A percentile compares a stretch with the other conserved stretches of the same genome.
Conservation (phyloP, 306 rosid species). For the Citrullus mucosospermus region DNA sequence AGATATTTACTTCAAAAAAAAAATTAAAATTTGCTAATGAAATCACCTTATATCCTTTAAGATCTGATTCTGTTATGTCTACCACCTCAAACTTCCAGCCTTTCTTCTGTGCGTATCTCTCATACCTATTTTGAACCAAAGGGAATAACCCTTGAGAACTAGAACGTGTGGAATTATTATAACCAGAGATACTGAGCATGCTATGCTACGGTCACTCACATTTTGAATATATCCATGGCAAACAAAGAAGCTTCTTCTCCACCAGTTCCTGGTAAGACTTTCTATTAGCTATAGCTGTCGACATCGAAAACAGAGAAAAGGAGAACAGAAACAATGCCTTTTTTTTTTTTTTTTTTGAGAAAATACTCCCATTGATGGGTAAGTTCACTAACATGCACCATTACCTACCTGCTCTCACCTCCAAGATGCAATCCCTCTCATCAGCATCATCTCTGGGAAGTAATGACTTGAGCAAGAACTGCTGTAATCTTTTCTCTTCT, state of each 20-base stretch:
- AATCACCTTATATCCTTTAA: slow-evolving; percentile 71
- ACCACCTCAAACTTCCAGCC: slow-evolving; percentile 83
- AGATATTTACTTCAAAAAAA: neutral
- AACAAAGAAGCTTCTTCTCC: slow-evolving; percentile 94
- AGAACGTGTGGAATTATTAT: slow-evolving; percentile 16
- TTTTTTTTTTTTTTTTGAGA: neutral
- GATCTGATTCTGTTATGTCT: slow-evolving; percentile 62
- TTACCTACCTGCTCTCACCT: slow-evolving; percentile 99
- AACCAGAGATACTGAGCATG: neutral
- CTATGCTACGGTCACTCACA: slow-evolving; percentile 32
- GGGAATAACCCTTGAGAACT: neutral
- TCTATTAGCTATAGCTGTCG: neutral
- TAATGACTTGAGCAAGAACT: slow-evolving; percentile 47
- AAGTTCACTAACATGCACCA: neutral
- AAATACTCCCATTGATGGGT: neutral
- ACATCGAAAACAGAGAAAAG: neutral
- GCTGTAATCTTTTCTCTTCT: slow-evolving; percentile 52
- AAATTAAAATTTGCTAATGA: neutral
- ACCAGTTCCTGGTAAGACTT: slow-evolving; percentile 52
- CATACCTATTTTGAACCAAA: slow-evolving; percentile 44
- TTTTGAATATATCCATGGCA: slow-evolving; percentile 86
- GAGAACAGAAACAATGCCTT: neutral
- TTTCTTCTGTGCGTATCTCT: slow-evolving; percentile 57
- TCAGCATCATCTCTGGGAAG: slow-evolving; percentile 95
- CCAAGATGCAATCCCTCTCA: slow-evolving; percentile 89